These are phyloP conservation scores for Eucalyptus regnans DNA, from an alignment of 345 rosid species.

Conservation along the genomic window DNA sequence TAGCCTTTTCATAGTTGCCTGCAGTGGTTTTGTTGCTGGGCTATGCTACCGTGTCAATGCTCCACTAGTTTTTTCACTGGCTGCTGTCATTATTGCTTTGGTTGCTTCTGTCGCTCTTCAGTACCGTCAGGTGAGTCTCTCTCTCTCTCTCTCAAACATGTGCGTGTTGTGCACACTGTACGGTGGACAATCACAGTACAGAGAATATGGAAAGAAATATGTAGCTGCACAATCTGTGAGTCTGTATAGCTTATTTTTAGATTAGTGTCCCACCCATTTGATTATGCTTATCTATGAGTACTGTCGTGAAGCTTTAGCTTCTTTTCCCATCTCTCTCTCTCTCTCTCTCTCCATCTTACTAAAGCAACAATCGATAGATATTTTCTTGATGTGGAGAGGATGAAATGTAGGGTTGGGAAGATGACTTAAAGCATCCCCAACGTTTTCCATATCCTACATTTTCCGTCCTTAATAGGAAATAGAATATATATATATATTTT, in stretches of 20 bases:
- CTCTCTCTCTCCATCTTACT: background rate
- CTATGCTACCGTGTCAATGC: constrained; percentile 44
- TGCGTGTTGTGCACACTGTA: background rate
- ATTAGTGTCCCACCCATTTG: background rate
- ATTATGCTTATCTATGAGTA: background rate
- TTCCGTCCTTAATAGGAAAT: background rate
- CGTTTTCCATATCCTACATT: background rate
- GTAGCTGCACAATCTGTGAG: background rate
- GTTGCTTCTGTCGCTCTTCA: constrained; percentile 49
- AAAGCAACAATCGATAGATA: background rate
- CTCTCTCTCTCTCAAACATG: background rate
- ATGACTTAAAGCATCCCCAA: background rate
- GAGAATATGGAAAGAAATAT: background rate
- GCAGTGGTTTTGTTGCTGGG: constrained; percentile 75
- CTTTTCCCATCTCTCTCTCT: background rate
- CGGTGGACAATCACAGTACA: background rate
- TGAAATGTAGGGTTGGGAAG: background rate
- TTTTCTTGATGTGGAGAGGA: background rate
- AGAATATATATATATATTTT: too few species aligned
- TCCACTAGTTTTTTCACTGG: constrained; percentile 32
- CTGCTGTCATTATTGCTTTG: constrained; percentile 38
- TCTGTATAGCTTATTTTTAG: background rate
- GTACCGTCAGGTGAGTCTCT: constrained; percentile 47
- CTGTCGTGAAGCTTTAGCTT: background rate
- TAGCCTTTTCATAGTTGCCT: constrained; percentile 56